Conservation (phyloP, 1,139 yeast genomes). For the Pichia sp. region DNA sequence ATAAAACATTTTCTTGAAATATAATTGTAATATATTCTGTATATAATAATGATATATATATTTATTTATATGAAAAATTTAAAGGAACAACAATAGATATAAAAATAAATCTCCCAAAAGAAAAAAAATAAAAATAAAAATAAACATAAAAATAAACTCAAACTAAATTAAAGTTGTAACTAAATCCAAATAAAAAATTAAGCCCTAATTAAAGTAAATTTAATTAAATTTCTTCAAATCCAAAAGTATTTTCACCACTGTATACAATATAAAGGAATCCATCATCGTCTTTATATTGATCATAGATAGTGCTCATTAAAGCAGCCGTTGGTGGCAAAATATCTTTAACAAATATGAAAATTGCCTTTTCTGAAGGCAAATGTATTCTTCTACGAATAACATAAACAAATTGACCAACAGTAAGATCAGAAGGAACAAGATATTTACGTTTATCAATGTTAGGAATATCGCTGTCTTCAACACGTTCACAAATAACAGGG, state of each 20-base stretch:
- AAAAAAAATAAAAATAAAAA: conserved; percentile 2
- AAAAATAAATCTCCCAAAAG: too few species aligned
- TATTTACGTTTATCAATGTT: conserved; percentile 96
- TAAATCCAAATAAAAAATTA: conserved; percentile 1
- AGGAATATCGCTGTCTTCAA: conserved; percentile 92
- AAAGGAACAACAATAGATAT: too few species aligned
- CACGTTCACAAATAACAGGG: conserved; percentile 96
- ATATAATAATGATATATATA: conserved; percentile 1
- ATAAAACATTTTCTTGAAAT: conserved; percentile 31
- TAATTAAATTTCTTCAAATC: conserved; percentile 27
- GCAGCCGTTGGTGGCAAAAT: conserved; percentile 98
- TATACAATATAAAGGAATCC: conserved; percentile 93
- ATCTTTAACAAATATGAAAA: conserved; percentile 92
- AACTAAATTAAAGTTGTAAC: too few species aligned
- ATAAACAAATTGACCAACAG: conserved; percentile 96
- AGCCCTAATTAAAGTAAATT: not conserved
- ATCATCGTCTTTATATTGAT: conserved; percentile 95
- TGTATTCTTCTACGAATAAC: conserved; percentile 94
- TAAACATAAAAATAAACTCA: not conserved
- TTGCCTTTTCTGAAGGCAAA: conserved; percentile 95
- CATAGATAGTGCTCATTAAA: conserved; percentile 87
- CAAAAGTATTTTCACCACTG: conserved; percentile 82
- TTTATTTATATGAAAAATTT: not conserved
- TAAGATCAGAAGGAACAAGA: conserved; percentile 90
- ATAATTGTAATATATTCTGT: not conserved